Evolutionary conservation across 139 green algal species (phyloP), one percentile per base, ranked within the genome.

Genomic region (Ulvella scutata): DNA sequence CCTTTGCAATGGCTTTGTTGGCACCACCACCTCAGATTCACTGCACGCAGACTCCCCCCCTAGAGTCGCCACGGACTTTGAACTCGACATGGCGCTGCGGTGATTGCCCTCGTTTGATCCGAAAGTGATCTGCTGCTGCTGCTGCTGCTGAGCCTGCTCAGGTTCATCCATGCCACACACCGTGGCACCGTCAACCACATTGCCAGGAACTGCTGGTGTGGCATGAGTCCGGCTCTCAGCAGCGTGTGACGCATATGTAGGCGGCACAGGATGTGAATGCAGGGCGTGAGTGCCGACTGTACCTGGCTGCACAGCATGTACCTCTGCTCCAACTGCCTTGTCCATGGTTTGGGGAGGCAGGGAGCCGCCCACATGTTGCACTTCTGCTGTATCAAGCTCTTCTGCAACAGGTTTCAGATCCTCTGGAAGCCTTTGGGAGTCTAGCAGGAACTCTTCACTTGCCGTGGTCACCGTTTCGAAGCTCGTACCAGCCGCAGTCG

Each of bases 81-180:
- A 17, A 26, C 17, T 17, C 17, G 43, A 60, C 43, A 60, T 60
- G 17, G 17, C 43, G 17, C 43, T 60, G 43, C 17, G 43, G 43
- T 20, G 17, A 20, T 20, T 26, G 43, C 17, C 20, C 17, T 43
- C 74, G 72, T 31, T 60, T 35, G 3, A 37, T 28, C 61, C 4
- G 38, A n/a, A 38, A 51, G 51, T 74, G 74, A n/a, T n/a, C 74
- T 78, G 74, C 74, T 78, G 74, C 74, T 40, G 51, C 44, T 75
- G 31, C 28, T 75, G 59, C 38, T 79, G 75, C 4, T 75, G 61
- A 37, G 33, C n/a, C 75, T 75, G 61, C 60, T 43, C 21, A 20
- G 20, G 43, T 20, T 26, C 26, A 75, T 37, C 23, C 37, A 37
- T 75, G 44, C 36, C 3, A 29, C 43, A 29, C 43, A 72, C 73